phyloP scores from a whole-genome alignment of 352 stramenopile species.

The Globisporangium echinulatum region DNA sequence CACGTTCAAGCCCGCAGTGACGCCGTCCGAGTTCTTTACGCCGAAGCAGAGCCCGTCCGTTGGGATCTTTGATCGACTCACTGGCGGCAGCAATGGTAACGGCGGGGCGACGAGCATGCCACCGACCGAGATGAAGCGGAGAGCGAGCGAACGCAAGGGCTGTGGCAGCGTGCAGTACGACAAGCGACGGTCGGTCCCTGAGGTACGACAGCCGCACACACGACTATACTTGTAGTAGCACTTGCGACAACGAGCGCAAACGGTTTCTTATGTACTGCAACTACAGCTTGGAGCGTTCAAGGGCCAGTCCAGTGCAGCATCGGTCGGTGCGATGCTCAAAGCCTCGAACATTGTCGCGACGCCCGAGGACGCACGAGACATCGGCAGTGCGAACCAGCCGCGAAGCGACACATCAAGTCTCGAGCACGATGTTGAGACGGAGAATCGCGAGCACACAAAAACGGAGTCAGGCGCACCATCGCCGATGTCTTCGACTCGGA shows the following conservation, averaged over 20 bases:
- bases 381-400: constrained; percentile 14
- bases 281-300: constrained; percentile 7
- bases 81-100: constrained; percentile 18
- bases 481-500: too few relatives aligned
- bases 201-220: constrained; percentile 16
- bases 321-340: constrained; percentile 42
- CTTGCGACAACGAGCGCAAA: too few relatives aligned
- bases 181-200: constrained; percentile 25
- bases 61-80: constrained; percentile 40
- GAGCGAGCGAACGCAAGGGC: constrained; percentile 18
- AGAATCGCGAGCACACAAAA: background rate
- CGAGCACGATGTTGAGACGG: background rate
- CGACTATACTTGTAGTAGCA: too few relatives aligned
- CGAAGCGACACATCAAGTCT: constrained; percentile 14
- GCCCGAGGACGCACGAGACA: constrained; percentile 3
- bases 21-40: constrained; percentile 32
- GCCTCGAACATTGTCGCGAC: constrained; percentile 25
- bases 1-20: constrained; percentile 79
- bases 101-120: constrained; percentile 21
- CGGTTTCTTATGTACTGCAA: background rate
- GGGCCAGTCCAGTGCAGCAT: constrained; percentile 17
- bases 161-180: background rate
- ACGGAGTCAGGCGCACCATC: background rate
- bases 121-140: constrained; percentile 22
- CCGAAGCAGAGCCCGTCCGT: constrained; percentile 31